Conservation (phyloP, 2,329 filamentous ascomycete genomes). For the Madurella mycetomatis region DNA sequence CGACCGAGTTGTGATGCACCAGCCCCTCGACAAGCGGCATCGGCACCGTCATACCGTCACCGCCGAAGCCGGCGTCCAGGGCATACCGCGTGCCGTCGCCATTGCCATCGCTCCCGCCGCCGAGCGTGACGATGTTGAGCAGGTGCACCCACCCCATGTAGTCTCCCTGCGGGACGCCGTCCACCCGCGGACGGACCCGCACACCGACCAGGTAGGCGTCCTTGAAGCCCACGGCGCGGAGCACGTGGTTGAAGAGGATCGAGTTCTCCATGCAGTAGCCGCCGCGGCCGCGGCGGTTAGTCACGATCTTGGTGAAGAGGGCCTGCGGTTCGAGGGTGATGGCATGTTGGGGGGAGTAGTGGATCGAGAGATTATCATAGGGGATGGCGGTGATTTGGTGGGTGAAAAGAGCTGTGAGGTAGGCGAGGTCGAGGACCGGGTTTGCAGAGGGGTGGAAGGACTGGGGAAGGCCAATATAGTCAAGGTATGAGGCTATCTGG, state of each 20-base stretch:
- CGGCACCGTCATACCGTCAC: conserved; percentile 47
- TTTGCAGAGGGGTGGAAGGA: conserved; percentile 21
- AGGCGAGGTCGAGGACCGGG: conserved; percentile 29
- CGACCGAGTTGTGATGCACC: conserved; percentile 43
- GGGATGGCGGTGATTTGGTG: conserved; percentile 49
- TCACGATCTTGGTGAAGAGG: conserved; percentile 48
- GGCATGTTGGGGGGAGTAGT: conserved; percentile 41
- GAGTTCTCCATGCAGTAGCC: conserved; percentile 60
- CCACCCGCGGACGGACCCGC: conserved; percentile 37
- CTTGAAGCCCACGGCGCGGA: conserved; percentile 25
- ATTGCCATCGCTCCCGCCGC: too few relatives aligned
- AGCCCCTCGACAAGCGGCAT: conserved; percentile 46
- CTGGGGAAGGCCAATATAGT: conserved; percentile 22
- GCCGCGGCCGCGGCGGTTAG: conserved; percentile 40
- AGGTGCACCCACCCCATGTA: conserved; percentile 30
- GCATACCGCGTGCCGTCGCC: conserved; percentile 41
- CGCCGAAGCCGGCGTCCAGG: conserved; percentile 62
- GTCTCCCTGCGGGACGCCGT: conserved; percentile 37
- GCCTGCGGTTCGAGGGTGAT: conserved; percentile 43
- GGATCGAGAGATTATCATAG: conserved; percentile 53
- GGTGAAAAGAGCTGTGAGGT: conserved; percentile 28
- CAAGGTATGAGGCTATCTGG: conserved; percentile 24
- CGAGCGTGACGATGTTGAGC: conserved; percentile 53
- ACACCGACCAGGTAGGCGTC: conserved; percentile 44
- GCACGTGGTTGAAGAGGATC: conserved; percentile 42